phyloP scores from a whole-genome alignment of 495 filamentous ascomycete species.

The Cryomyces minteri region DNA sequence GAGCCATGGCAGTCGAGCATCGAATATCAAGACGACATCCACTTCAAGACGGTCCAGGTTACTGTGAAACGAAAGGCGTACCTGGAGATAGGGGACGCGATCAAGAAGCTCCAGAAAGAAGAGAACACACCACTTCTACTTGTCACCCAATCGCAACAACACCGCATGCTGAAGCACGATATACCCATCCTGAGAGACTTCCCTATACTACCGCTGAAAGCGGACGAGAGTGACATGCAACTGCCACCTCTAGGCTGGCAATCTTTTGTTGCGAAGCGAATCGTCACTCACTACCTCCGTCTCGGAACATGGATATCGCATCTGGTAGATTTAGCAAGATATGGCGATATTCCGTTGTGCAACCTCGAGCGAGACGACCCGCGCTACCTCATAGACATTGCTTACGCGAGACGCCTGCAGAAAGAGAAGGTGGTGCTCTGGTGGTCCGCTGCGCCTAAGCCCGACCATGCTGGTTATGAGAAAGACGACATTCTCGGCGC shows the following conservation, averaged over 20 bases:
- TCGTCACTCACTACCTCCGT: constrained; percentile 78
- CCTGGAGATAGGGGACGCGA: constrained; percentile 62
- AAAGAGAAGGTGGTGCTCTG: constrained; percentile 92
- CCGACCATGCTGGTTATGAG: constrained; percentile 93
- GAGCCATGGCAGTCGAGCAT: constrained; percentile 62
- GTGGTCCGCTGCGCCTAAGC: constrained; percentile 76
- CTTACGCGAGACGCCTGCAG: constrained; percentile 80
- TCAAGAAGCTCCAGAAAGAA: constrained; percentile 77
- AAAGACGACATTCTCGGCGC: constrained; percentile 73
- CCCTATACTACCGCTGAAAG: constrained; percentile 60
- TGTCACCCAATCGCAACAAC: constrained; percentile 80
- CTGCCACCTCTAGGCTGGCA: constrained; percentile 92
- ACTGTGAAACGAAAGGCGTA: constrained; percentile 77
- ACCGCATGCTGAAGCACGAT: constrained; percentile 60
- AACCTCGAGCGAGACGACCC: constrained; percentile 92
- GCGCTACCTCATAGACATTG: constrained; percentile 83
- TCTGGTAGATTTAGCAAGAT: constrained; percentile 67
- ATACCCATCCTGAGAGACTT: constrained; percentile 72
- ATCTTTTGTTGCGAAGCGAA: constrained; percentile 62
- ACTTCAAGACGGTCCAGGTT: constrained; percentile 72
- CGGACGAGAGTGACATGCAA: constrained; percentile 68
- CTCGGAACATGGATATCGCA: constrained; percentile 85
- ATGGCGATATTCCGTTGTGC: constrained; percentile 86
- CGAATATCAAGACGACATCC: constrained; percentile 70
- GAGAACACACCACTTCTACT: constrained; percentile 63